Percentiles rank a stretch among this genome's conserved stretches.
phyloP scores from a whole-genome alignment of 306 rosid genomes.

The Quercus alba region DNA sequence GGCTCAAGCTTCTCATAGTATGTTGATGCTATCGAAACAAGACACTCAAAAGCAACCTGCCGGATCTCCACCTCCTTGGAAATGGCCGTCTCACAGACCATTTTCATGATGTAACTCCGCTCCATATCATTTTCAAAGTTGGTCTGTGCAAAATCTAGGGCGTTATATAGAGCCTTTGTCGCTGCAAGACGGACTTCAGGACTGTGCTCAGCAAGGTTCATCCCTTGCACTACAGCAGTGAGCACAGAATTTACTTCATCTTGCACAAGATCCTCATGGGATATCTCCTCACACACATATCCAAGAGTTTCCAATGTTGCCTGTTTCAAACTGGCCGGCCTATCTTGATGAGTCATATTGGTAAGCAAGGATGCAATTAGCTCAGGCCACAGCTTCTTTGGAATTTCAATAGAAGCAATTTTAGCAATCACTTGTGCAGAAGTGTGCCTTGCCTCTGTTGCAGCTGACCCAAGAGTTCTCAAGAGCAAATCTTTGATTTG shows the following conservation, averaged over 20 bases:
- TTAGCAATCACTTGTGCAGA: constrained; percentile 41
- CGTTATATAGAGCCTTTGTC: constrained; percentile 33
- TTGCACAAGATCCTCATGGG: constrained; percentile 36
- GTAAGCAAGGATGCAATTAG: constrained; percentile 27
- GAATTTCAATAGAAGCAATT: constrained; percentile 35
- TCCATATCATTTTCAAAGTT: constrained; percentile 38
- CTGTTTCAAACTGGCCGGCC: constrained; percentile 26
- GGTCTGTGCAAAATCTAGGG: constrained; percentile 33
- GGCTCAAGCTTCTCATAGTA: constrained; percentile 34
- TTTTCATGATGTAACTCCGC: constrained; percentile 33
- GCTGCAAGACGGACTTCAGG: constrained; percentile 40
- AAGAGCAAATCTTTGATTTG: constrained; percentile 30
- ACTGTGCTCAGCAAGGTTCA: constrained; percentile 30
- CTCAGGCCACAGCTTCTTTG: constrained; percentile 34
- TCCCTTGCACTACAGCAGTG: constrained; percentile 41
- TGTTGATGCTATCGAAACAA: constrained; percentile 36
- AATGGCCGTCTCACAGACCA: constrained; percentile 32
- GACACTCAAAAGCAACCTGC: constrained; percentile 42
- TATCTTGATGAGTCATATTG: constrained; percentile 35
- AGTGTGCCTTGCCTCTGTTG: constrained; percentile 33
- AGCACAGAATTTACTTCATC: constrained; percentile 24
- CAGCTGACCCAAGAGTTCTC: constrained; percentile 32
- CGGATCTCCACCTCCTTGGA: constrained; percentile 33
- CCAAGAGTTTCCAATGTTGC: constrained; percentile 41
- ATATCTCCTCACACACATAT: constrained; percentile 40